These are phyloP conservation scores for Oryza punctata DNA, from an alignment of 176 grass and related monocot species.

Conservation along the genomic window DNA sequence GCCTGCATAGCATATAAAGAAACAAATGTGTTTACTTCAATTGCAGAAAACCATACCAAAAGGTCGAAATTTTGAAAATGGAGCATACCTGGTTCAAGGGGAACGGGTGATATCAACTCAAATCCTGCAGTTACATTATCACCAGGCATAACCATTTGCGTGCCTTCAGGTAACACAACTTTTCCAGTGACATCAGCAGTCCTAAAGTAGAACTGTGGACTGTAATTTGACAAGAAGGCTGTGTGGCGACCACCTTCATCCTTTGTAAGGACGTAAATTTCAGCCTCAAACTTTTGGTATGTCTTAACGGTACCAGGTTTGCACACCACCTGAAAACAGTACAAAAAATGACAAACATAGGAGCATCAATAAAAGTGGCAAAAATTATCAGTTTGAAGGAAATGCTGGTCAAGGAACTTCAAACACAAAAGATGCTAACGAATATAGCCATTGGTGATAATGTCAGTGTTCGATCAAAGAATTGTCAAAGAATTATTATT, in stretches of 20 bases:
- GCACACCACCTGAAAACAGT: conserved; percentile 70
- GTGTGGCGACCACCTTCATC: conserved; percentile 98
- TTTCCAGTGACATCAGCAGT: conserved; percentile 95
- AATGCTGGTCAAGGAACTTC: background rate
- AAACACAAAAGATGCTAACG: background rate
- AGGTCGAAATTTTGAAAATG: background rate
- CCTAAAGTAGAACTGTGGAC: conserved; percentile 93
- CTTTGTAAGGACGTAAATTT: conserved; percentile 87
- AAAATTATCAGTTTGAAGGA: background rate
- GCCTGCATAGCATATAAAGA: conserved; percentile 40
- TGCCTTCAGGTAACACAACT: conserved; percentile 56
- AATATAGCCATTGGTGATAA: background rate
- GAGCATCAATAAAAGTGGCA: background rate
- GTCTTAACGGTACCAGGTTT: conserved; percentile 87
- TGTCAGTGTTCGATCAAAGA: background rate
- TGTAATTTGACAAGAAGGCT: conserved; percentile 83
- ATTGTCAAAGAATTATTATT: background rate
- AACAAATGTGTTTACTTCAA: background rate
- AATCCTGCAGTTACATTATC: conserved; percentile 87
- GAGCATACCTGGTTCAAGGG: conserved; percentile 78
- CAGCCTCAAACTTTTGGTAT: conserved; percentile 85
- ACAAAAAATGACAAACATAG: background rate
- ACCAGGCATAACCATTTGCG: conserved; percentile 95
- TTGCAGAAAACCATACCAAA: background rate
- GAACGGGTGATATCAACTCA: conserved; percentile 80